phyloP scores from a whole-genome alignment of 78 protist genomes.

The Neovahlkampfia damariscottae region DNA sequence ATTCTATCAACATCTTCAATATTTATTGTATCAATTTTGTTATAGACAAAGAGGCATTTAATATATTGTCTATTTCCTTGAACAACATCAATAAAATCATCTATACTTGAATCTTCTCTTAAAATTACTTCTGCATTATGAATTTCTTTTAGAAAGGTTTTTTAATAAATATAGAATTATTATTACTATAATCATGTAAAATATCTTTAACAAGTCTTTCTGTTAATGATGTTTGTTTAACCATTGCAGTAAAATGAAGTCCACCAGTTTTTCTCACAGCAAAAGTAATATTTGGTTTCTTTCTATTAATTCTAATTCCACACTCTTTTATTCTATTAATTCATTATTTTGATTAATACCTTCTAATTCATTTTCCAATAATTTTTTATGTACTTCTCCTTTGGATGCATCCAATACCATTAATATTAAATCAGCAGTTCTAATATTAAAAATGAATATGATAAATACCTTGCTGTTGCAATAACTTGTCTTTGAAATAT shows the following conservation, averaged over 20 bases:
- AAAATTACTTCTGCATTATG: conserved; percentile 42
- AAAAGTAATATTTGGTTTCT: conserved; percentile 37
- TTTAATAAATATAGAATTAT: too few species aligned
- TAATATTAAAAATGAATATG: too few species aligned
- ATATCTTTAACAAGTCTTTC: conserved; percentile 5
- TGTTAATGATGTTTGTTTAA: conserved; percentile 6
- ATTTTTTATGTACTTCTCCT: conserved; percentile 26
- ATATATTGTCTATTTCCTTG: conserved; percentile 55
- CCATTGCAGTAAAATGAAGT: conserved; percentile 7
- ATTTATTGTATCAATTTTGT: conserved; percentile 43
- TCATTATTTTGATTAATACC: too few species aligned
- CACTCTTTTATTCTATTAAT: too few species aligned
- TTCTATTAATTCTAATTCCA: conserved; percentile 64
- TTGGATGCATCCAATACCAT: conserved; percentile 62
- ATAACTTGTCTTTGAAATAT: conserved; percentile 42
- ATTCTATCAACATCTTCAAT: conserved; percentile 44
- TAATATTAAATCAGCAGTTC: conserved; percentile 51
- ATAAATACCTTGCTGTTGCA: conserved; percentile 47
- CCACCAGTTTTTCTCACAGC: conserved; percentile 47
- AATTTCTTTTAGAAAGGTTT: too few species aligned
- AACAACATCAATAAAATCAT: conserved; percentile 65
- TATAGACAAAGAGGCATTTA: conserved; percentile 54
- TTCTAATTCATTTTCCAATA: conserved; percentile 46
- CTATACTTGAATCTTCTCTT: conserved; percentile 49
- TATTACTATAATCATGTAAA: conserved; percentile 30